A percentile compares a stretch with the other conserved stretches of the same genome.
Evolutionary conservation across 2,329 filamentous ascomycete species (phyloP).

Genomic region (Esteya vermicola): DNA sequence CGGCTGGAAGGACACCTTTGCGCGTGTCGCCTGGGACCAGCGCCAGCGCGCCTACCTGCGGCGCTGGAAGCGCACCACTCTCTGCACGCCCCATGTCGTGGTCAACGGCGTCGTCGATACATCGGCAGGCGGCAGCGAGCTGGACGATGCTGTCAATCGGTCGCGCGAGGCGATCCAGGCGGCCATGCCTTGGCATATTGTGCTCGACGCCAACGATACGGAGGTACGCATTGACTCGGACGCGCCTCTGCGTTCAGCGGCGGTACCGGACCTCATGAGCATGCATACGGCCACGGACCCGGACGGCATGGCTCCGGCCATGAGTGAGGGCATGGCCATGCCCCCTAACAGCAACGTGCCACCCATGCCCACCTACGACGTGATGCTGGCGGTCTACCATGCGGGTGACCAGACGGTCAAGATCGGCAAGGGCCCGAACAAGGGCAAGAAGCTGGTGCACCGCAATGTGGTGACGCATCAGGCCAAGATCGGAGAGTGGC

Average conservation of each 20-base stretch:
- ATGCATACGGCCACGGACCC: no score
- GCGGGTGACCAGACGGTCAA: slow-evolving; percentile 15
- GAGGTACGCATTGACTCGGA: slow-evolving; percentile 13
- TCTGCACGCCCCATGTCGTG: slow-evolving; percentile 19
- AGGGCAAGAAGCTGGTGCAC: slow-evolving; percentile 20
- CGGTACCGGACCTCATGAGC: no score
- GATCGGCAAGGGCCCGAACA: slow-evolving; percentile 19
- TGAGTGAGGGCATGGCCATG: no score
- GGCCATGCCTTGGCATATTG: slow-evolving; percentile 11
- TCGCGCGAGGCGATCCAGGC: slow-evolving; percentile 5
- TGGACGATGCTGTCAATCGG: slow-evolving; percentile 9
- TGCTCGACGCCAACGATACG: slow-evolving; percentile 14
- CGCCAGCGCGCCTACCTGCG: slow-evolving; percentile 19
- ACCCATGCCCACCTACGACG: slow-evolving; percentile 1
- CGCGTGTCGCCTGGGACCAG: slow-evolving; percentile 15
- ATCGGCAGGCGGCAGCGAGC: slow-evolving; percentile 11
- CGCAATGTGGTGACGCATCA: slow-evolving; percentile 18
- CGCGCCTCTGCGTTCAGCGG: background rate
- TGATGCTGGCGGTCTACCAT: slow-evolving; percentile 12
- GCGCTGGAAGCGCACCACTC: slow-evolving; percentile 16
- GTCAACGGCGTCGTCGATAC: slow-evolving; percentile 16
- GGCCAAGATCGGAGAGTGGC: slow-evolving; percentile 21
- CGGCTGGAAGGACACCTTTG: slow-evolving; percentile 20
- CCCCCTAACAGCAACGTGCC: no score
- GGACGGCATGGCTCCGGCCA: background rate